Conservation (phyloP, 2,329 filamentous ascomycete genomes). For the Aspergillaceae sp. region DNA sequence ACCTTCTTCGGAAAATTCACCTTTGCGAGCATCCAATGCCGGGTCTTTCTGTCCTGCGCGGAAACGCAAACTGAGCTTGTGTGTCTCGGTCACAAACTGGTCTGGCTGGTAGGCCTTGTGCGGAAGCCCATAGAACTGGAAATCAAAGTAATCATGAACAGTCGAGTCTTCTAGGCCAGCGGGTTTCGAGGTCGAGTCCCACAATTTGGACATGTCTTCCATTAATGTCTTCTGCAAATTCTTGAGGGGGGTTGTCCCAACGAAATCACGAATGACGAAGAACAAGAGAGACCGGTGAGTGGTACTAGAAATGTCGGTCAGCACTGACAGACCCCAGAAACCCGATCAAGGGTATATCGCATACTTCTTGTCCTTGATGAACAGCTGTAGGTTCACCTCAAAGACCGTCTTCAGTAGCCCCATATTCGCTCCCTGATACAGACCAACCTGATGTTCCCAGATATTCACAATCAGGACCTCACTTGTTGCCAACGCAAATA, state of each 20-base stretch:
- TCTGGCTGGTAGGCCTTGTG: slow-evolving; percentile 96
- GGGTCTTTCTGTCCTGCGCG: slow-evolving; percentile 67
- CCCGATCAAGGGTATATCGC: slow-evolving; percentile 16
- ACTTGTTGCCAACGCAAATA: slow-evolving; percentile 94
- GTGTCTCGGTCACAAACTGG: slow-evolving; percentile 73
- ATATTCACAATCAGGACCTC: slow-evolving; percentile 98
- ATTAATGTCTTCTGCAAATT: slow-evolving; percentile 87
- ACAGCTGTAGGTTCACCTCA: slow-evolving; percentile 94
- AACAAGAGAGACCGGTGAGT: slow-evolving; percentile 87
- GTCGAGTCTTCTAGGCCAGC: slow-evolving; percentile 74
- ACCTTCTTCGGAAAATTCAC: slow-evolving; percentile 67
- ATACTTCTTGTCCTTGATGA: slow-evolving; percentile 89
- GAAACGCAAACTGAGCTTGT: slow-evolving; percentile 73
- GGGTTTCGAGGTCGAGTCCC: slow-evolving; percentile 87
- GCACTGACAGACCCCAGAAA: background rate
- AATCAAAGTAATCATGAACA: slow-evolving; percentile 98
- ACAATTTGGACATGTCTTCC: slow-evolving; percentile 85
- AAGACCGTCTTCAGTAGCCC: slow-evolving; percentile 97
- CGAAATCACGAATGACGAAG: slow-evolving; percentile 96
- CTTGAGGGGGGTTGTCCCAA: slow-evolving; percentile 79
- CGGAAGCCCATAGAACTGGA: slow-evolving; percentile 88
- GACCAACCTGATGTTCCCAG: slow-evolving; percentile 96
- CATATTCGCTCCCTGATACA: slow-evolving; percentile 99
- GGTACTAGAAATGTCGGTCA: slow-evolving; percentile 46
- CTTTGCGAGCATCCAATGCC: slow-evolving; percentile 50